Percentiles rank a stretch among this genome's conserved stretches.
Evolutionary conservation across 192 early-diverging fungal species (phyloP).

Genomic region (Jimgerdemannia lactiflua): DNA sequence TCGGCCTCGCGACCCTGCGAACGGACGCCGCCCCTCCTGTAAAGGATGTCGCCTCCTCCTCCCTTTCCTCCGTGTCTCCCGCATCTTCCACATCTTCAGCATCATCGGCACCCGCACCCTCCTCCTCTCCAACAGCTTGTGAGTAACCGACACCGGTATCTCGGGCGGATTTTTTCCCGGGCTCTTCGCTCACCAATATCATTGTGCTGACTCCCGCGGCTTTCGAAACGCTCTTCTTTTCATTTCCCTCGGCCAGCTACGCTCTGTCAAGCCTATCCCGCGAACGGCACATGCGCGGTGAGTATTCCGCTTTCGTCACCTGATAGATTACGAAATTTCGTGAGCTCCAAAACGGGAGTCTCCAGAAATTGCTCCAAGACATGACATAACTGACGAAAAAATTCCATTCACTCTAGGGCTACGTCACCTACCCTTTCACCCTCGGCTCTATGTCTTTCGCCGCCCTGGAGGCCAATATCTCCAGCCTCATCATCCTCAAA

Average conservation of each 20-base stretch:
- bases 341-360: not conserved
- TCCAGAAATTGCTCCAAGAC: not conserved
- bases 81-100: not conserved
- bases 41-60: too few species aligned
- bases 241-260: not conserved
- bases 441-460: conserved; percentile 21
- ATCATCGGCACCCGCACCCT: not conserved
- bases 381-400: not conserved
- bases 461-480: conserved; percentile 13
- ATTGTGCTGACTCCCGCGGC: not conserved
- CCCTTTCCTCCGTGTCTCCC: not conserved
- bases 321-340: not conserved
- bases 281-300: conserved; percentile 6
- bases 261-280: conserved; percentile 7
- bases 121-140: not conserved
- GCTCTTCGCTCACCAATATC: not conserved
- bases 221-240: not conserved
- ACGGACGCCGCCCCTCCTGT: not conserved
- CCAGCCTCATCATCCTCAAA: not conserved
- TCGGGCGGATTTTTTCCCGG: too few species aligned
- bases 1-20: not conserved
- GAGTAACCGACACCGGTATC: not conserved
- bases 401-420: conserved; percentile 5
- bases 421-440: conserved; percentile 29
- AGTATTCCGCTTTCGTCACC: not conserved